These are phyloP conservation scores for Mrakia gelida DNA, from an alignment of 768 basidiomycete genomes.

Conservation along the genomic window DNA sequence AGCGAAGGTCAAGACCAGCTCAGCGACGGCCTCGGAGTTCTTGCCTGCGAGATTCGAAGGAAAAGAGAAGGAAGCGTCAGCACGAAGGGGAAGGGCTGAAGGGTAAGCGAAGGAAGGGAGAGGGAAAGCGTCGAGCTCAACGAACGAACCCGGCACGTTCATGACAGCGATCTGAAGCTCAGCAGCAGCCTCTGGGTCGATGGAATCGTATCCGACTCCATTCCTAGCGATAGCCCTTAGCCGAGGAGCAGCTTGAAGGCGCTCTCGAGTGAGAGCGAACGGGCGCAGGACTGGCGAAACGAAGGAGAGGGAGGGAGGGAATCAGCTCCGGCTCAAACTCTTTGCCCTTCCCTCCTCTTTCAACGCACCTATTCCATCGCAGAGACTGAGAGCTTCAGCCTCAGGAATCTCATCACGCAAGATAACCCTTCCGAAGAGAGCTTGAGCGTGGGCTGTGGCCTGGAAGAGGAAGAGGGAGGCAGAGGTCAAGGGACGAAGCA, in stretches of 20 bases:
- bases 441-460: conserved; percentile 1
- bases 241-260: neutral
- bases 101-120: neutral
- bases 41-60: neutral
- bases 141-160: conserved; percentile 11
- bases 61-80: neutral
- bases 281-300: neutral
- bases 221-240: conserved; percentile 18
- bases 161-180: conserved; percentile 10
- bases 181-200: neutral
- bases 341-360: no score
- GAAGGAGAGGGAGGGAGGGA: neutral
- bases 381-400: neutral
- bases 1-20: conserved; percentile 20
- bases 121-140: no score
- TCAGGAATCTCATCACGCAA: neutral
- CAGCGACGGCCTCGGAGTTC: conserved; percentile 28
- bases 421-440: conserved; percentile 5
- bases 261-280: neutral
- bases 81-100: neutral
- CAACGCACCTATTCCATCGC: conserved; percentile 6
- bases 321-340: neutral
- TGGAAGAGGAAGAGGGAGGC: neutral
- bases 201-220: conserved; percentile 19
- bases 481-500: neutral